phyloP scores from a whole-genome alignment of 495 filamentous ascomycete species.

The Extremus antarcticus region DNA sequence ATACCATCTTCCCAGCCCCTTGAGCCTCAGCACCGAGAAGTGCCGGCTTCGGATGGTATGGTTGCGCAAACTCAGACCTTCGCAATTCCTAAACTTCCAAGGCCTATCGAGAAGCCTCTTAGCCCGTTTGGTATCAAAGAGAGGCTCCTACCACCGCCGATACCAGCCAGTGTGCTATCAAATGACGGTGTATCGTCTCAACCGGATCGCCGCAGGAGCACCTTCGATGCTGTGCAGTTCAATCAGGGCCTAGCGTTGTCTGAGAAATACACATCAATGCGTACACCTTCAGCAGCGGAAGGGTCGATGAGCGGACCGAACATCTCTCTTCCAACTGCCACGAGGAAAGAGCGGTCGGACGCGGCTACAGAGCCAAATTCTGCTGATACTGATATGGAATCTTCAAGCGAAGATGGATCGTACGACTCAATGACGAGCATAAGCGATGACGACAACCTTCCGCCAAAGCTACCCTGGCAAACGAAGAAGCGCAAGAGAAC shows the following conservation, averaged over 20 bases:
- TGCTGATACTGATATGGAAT: not conserved
- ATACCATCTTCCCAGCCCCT: too few relatives aligned
- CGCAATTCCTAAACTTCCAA: too few relatives aligned
- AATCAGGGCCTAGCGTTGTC: not conserved
- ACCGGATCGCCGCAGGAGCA: not conserved
- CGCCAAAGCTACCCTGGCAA: conserved; percentile 13
- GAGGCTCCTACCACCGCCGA: not conserved
- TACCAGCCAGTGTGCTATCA: not conserved
- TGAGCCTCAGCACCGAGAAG: too few relatives aligned
- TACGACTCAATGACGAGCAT: conserved; percentile 7
- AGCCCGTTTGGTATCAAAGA: conserved; percentile 7
- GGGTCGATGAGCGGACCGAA: not conserved
- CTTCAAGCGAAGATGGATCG: conserved; percentile 13
- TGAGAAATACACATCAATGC: not conserved
- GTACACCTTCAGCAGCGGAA: not conserved
- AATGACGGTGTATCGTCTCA: not conserved
- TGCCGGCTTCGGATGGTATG: too few relatives aligned
- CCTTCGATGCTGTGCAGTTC: not conserved
- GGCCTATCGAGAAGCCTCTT: not conserved
- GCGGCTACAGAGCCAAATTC: not conserved
- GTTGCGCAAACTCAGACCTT: too few relatives aligned
- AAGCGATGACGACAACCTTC: conserved; percentile 5
- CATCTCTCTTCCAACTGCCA: not conserved
- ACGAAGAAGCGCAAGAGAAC: conserved; percentile 13
- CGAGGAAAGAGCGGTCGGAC: not conserved